phyloP scores from a whole-genome alignment of 2,329 filamentous ascomycete species.

The Penicillium aurantiogriseum region DNA sequence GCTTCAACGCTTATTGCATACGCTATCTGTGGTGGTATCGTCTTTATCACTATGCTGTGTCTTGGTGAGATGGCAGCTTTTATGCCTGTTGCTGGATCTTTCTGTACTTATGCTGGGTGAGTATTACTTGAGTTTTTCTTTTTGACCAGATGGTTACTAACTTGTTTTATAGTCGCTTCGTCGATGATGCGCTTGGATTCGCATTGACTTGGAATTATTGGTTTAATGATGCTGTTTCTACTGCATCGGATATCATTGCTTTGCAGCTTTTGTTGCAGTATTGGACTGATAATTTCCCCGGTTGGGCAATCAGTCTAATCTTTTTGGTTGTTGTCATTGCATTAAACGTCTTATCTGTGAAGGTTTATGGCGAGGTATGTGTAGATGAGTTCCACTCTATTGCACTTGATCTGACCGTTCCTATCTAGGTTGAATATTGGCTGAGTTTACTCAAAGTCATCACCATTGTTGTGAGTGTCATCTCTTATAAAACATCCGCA shows the following conservation, averaged over 20 bases:
- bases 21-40: constrained; percentile 56
- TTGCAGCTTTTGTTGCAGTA: constrained; percentile 60
- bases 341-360: constrained; percentile 54
- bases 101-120: constrained; percentile 56
- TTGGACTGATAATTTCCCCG: constrained; percentile 62
- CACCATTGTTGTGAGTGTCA: constrained; percentile 40
- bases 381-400: not conserved
- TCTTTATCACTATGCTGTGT: constrained; percentile 59
- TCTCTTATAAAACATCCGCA: not conserved
- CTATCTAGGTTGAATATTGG: constrained; percentile 41
- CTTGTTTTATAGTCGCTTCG: constrained; percentile 36
- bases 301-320: constrained; percentile 62
- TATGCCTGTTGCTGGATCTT: constrained; percentile 54
- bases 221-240: constrained; percentile 64
- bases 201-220: constrained; percentile 53
- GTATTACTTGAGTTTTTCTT: constrained; percentile 11
- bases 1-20: constrained; percentile 60
- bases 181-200: constrained; percentile 47
- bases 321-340: constrained; percentile 58
- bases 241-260: constrained; percentile 60
- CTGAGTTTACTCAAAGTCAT: constrained; percentile 44
- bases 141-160: not conserved
- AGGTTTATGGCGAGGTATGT: constrained; percentile 54
- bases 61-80: constrained; percentile 63
- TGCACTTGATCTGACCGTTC: not conserved